phyloP scores from a whole-genome alignment of 257 asterid genomes.

The Gynochthodes officinalis region DNA sequence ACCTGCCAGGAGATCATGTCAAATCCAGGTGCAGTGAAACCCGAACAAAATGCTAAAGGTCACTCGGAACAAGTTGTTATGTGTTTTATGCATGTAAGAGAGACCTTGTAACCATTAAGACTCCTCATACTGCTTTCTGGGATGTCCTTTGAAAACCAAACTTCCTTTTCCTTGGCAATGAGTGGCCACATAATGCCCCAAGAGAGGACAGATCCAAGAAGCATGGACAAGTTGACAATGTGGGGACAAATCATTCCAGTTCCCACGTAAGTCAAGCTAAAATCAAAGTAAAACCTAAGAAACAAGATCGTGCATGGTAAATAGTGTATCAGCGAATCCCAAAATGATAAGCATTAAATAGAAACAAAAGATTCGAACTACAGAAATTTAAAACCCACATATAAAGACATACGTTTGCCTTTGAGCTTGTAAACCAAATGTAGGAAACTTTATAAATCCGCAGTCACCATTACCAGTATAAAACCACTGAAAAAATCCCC shows the following conservation, averaged over 20 bases:
- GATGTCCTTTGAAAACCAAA: conserved; percentile 67
- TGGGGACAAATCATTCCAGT: conserved; percentile 96
- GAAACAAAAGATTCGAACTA: background rate
- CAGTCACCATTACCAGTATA: conserved; percentile 62
- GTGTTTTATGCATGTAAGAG: background rate
- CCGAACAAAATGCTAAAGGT: no score
- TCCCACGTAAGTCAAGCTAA: conserved; percentile 85
- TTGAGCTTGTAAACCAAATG: conserved; percentile 76
- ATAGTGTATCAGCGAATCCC: background rate
- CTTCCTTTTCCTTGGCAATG: conserved; percentile 51
- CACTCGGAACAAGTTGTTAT: no score
- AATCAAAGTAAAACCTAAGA: conserved; percentile 81
- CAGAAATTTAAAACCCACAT: background rate
- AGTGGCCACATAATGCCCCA: conserved; percentile 94
- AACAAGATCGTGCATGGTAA: background rate
- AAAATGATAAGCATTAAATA: background rate
- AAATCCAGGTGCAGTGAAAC: no score
- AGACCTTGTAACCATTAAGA: conserved; percentile 82
- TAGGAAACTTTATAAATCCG: conserved; percentile 79
- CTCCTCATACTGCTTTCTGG: conserved; percentile 79
- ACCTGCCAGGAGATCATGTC: conserved; percentile 42
- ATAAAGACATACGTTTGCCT: conserved; percentile 78
- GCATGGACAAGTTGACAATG: conserved; percentile 75
- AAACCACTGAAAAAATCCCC: conserved; percentile 94
- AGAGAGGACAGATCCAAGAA: conserved; percentile 78